Base-by-base conservation (phyloP, 129 eudicot genomes). In the Centrapalus pauciflorus region DNA sequence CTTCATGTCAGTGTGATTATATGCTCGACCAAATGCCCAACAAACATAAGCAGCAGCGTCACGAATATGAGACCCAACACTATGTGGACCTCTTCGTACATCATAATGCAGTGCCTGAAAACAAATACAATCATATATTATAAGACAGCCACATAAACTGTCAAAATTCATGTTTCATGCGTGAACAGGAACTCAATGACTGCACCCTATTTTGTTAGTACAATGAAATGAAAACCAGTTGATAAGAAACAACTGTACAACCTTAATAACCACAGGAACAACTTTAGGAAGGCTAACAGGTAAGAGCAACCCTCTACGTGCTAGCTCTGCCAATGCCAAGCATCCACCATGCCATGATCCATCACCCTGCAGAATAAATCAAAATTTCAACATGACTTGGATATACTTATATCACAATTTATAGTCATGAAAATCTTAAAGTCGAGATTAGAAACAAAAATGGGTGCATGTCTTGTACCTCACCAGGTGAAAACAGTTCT, bases 271-370 rank as follows among this genome's bases (percentile, higher is more conserved):
- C 66, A 93, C 95, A 50, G 96, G 95, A 68, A 93, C 91, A 82
- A 93, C 99, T 84, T 86, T 93, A 46, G 95, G 90, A 70, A 93
- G 83, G 80, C 91, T 93, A 67, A 89, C 66, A n/a, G 99, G 99
- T 49, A 93, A 79, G 54, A 93, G 92, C 70, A 93, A 81, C 77
- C 99, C 99, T 79, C 99, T 86, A 70, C 99, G 99, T 73, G 96
- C 96, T 57, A 93, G 82, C 79, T 93, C 99, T 49, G 96, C 99
- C 83, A 93, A 78, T 56, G 99, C 99, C 77, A 93, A 82, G 65
- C 99, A 93, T 41, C 99, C 99, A 70, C 99, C 99, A 78, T 93
- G 99, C 99, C 99, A 93, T 33, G 99, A 93, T 64, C 99, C 99
- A 86, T 93, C 99, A 63, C 99, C 99, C 99, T 93, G 70, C 8